Evolutionary conservation across 345 rosid species (phyloP).

Genomic region (Eutrema heterophyllum): DNA sequence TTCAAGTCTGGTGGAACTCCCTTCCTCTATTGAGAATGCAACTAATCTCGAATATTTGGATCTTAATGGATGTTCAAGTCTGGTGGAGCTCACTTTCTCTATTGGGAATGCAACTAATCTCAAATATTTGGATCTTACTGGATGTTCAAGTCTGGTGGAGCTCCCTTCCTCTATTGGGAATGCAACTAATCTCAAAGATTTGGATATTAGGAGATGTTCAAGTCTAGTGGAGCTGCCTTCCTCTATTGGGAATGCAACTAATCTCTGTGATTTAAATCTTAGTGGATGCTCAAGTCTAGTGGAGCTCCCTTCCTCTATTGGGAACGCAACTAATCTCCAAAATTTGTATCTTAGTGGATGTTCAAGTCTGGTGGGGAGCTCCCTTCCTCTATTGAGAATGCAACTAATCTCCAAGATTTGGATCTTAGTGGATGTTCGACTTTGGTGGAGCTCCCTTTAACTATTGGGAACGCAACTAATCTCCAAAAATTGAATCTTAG

Average conservation of each 20-base stretch:
- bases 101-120: neutral
- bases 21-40: neutral
- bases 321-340: neutral
- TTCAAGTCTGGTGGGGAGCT: neutral
- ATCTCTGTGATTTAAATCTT: neutral
- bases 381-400: neutral
- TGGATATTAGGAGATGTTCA: neutral
- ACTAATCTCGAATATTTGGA: neutral
- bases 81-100: neutral
- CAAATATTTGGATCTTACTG: neutral
- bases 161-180: neutral
- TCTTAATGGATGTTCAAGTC: neutral
- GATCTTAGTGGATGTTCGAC: neutral
- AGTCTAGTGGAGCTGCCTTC: neutral
- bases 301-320: neutral
- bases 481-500: neutral
- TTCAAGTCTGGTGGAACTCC: neutral
- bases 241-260: neutral
- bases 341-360: neutral
- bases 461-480: neutral
- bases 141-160: neutral
- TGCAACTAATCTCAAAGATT: neutral
- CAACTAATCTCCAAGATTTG: neutral
- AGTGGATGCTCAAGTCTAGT: neutral
- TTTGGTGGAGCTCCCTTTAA: neutral